Base-by-base conservation (phyloP, 441 rosid species). In the Breynia disticha region DNA sequence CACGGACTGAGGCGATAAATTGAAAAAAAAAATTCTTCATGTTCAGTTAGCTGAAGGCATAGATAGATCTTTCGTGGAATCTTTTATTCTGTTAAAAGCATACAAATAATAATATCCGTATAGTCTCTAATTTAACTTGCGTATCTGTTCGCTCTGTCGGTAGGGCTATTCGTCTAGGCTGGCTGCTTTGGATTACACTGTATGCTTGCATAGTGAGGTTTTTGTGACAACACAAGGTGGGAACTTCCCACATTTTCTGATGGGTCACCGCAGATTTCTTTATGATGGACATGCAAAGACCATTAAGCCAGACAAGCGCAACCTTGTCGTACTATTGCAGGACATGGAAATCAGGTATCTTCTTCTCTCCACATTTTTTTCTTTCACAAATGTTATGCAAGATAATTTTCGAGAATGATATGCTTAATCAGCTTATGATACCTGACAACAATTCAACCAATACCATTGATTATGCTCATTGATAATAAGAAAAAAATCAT, bases 161-260 rank as follows among this genome's bases (percentile, higher is more conserved):
- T 67, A 90, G 98, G 93, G 78, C 11, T 82, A 82, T 61, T 87
- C 96, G 46, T 87, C 98, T 4, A 81, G 98, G 76, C 67, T 90
- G 79, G 98, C 98, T 22, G 98, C 98, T 65, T 62, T 90, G 75
- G 98, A 90, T 69, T 90, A 90, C 68, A 76, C 70, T 0, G 93
- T 90, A 13, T 87, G 88, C 75, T 80, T 91, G 87, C 67, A 66
- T 48, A 90, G 98, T 53, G 95, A 90, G 72, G 86, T 85, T 43
- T 90, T 87, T 57, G 85, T 83, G 65, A 83, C 96, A 50, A 87
- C 95, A 61, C 98, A 90, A 53, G 96, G 98, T 18, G 96, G 98
- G 58, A 90, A 87, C 72, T 87, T 90, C 73, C 95, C 98, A 1
- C 96, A 90, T 70, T 85, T 90, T 69, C 65, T 87, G 67, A 90